Conservation (phyloP, 2,329 filamentous ascomycete genomes). For the Aspergillus novoparasiticus region DNA sequence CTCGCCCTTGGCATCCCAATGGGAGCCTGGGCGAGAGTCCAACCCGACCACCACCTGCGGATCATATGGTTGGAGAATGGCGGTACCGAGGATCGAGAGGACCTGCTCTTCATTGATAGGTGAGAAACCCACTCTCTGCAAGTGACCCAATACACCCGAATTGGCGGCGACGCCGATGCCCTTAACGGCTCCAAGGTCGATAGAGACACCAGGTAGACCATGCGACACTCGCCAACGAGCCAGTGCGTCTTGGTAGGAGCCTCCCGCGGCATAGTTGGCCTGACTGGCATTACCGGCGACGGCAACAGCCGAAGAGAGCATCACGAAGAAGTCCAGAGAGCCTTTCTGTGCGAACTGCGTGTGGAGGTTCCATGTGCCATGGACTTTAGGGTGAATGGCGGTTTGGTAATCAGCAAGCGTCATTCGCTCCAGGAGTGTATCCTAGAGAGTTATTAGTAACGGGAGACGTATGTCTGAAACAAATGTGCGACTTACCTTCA, state of each 20-base stretch:
- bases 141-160: too few relatives aligned
- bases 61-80: too few relatives aligned
- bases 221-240: conserved; percentile 25
- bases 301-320: conserved; percentile 43
- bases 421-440: conserved; percentile 43
- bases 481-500: background rate
- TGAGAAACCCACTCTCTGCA: too few relatives aligned
- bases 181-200: conserved; percentile 20
- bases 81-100: too few relatives aligned
- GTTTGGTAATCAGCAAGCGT: conserved; percentile 37
- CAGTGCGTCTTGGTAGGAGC: conserved; percentile 37
- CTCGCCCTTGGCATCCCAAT: too few relatives aligned
- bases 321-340: conserved; percentile 43
- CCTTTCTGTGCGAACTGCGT: conserved; percentile 9
- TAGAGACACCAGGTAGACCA: conserved; percentile 25
- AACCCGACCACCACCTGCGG: too few relatives aligned
- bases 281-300: conserved; percentile 45
- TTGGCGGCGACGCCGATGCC: conserved; percentile 1
- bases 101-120: too few relatives aligned
- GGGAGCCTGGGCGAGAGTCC: too few relatives aligned
- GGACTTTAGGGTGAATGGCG: conserved; percentile 41
- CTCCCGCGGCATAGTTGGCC: conserved; percentile 43
- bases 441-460: conserved; percentile 10
- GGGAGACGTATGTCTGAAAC: too few relatives aligned
- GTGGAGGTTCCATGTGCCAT: conserved; percentile 38